These are phyloP conservation scores for Darksidea phi DNA, from an alignment of 495 filamentous ascomycete species.

Conservation along the genomic window DNA sequence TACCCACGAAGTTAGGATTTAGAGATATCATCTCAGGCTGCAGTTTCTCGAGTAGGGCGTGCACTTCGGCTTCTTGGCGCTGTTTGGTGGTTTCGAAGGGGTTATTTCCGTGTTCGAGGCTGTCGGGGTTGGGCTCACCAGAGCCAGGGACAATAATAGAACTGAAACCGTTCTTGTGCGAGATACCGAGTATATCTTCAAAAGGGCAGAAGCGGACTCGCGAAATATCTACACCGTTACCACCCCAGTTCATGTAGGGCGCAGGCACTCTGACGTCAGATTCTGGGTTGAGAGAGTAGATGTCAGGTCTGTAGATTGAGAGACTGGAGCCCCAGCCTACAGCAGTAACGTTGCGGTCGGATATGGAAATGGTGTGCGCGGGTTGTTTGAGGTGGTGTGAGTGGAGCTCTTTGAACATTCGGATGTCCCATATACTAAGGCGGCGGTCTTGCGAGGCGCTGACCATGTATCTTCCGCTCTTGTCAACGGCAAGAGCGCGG, in stretches of 20 bases:
- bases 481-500: constrained; percentile 77
- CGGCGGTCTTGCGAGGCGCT: constrained; percentile 84
- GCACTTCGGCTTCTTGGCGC: constrained; percentile 90
- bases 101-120: constrained; percentile 71
- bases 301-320: constrained; percentile 69
- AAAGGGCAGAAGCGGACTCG: constrained; percentile 88
- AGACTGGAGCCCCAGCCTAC: constrained; percentile 90
- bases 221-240: constrained; percentile 78
- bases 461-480: constrained; percentile 93
- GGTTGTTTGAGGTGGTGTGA: constrained; percentile 84
- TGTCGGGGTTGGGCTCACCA: constrained; percentile 95
- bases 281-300: constrained; percentile 21
- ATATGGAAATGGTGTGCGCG: constrained; percentile 80
- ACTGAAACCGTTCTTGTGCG: constrained; percentile 81
- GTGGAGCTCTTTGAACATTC: constrained; percentile 89
- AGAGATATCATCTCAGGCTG: constrained; percentile 96
- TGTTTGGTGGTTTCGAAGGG: constrained; percentile 96
- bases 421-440: constrained; percentile 96
- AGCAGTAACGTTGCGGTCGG: constrained; percentile 79
- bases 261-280: constrained; percentile 64
- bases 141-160: constrained; percentile 88
- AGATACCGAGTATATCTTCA: constrained; percentile 85
- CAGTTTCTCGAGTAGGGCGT: constrained; percentile 83
- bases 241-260: constrained; percentile 93
- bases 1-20: constrained; percentile 85